Evolutionary conservation across 305 asterid genomes (phyloP), one percentile per base, ranked within the genome.

Genomic region (Stenogyne calaminthoides): DNA sequence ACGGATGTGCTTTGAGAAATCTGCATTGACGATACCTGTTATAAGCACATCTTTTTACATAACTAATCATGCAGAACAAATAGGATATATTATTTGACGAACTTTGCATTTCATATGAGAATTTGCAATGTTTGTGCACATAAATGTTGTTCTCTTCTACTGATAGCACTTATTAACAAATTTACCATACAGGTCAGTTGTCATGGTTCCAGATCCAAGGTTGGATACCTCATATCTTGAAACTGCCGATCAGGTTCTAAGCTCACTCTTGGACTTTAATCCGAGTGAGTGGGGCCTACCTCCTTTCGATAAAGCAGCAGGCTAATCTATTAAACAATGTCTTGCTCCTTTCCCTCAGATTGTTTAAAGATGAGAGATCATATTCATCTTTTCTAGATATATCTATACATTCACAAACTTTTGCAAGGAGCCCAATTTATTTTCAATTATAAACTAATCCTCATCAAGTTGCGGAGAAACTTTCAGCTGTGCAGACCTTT

Each of bases 121-220:
- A 52, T 52, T 34, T 54, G 40, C 15, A 2, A 37, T 58, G 9
- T 29, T 36, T 22, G 11, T 29, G 40, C 67, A 9, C 2, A 18
- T 25, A 9, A 58, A 58, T 20, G 12, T 5, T 7, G 7, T 27
- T 36, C 68, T 69, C 29, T 42, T 27, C 18, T 44, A 54, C 27
- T 55, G 67, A 49, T 19, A 25, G 29, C 32, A 71, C 55, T 44
- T 70, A 29, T 72, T 9, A 65, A 69, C 67, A 54, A 61, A 63
- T 61, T 14, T 46, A 16, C 62, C 67, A 49, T 80, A 81, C 96
- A 93, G 98, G 98, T 84, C 86, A 6, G 97, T 77, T 37, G 93
- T 91, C 70, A 94, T 94, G 99, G 92, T 90, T 76, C 97, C 97
- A 44, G 99, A 94, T 88, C 88, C 95, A 59, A 89, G 96, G 79